These are phyloP conservation scores for Neofusicoccum ribis DNA, from an alignment of 2,329 filamentous ascomycete species.

Conservation along the genomic window DNA sequence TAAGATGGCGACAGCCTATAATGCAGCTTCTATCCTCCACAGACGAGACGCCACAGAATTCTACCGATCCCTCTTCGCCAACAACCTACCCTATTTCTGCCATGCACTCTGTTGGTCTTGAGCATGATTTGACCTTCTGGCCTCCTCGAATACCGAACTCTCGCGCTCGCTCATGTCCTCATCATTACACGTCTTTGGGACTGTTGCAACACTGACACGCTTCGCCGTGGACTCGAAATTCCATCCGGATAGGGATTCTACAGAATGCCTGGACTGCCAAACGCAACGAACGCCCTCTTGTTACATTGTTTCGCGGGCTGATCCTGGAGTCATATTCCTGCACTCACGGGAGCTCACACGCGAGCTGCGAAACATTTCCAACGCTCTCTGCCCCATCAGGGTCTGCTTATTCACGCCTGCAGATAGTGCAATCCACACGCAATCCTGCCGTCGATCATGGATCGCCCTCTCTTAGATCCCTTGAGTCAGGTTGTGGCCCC, in stretches of 20 bases:
- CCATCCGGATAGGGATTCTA: no score
- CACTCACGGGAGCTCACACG: no score
- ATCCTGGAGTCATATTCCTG: no score
- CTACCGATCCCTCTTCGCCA: neutral
- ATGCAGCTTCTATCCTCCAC: neutral
- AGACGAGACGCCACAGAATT: neutral
- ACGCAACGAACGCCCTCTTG: no score
- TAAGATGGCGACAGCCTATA: neutral
- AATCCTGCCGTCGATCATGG: neutral
- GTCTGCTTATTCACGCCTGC: neutral
- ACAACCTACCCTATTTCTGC: neutral
- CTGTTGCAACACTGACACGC: no score
- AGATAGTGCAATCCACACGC: neutral
- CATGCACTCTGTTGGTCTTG: neutral
- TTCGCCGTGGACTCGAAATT: no score
- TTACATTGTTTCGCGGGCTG: no score
- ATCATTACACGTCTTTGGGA: no score
- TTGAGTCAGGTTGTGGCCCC: neutral
- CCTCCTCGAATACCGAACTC: neutral
- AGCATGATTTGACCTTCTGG: conserved; percentile 6
- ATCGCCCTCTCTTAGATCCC: neutral
- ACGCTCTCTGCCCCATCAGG: neutral
- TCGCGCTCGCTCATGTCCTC: neutral
- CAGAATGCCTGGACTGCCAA: no score
- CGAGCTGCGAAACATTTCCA: no score